Conservation (phyloP, 2,329 filamentous ascomycete species). For the Botryosphaeria agaves region DNA sequence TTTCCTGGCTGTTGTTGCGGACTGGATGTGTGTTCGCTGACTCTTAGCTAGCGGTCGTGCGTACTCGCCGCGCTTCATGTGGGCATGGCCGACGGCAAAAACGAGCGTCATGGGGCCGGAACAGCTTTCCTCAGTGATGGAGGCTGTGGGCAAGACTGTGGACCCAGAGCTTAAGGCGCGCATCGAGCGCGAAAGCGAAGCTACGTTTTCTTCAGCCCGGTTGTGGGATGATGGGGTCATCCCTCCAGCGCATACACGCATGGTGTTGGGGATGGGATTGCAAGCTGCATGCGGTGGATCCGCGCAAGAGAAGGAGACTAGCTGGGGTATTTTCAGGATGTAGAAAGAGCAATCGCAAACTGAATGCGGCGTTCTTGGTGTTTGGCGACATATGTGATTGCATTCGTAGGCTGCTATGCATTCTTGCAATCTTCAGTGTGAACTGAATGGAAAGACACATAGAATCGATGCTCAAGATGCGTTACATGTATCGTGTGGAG, state of each 20-base stretch:
- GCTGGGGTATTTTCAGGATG: slow-evolving; percentile 23
- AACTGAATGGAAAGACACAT: no score
- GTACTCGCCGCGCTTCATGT: slow-evolving; percentile 79
- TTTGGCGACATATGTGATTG: no score
- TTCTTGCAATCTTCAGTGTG: no score
- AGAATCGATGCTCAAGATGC: no score
- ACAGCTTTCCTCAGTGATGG: slow-evolving; percentile 86
- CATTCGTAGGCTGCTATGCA: no score
- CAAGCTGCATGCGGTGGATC: slow-evolving; percentile 22
- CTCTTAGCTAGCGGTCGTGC: slow-evolving; percentile 74
- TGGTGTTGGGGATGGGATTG: slow-evolving; percentile 30
- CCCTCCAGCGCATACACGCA: slow-evolving; percentile 29
- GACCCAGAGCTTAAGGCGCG: slow-evolving; percentile 67
- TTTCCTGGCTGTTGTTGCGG: no score
- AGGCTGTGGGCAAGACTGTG: slow-evolving; percentile 68
- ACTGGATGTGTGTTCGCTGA: no score
- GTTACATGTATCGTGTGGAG: no score
- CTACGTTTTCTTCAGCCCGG: slow-evolving; percentile 71
- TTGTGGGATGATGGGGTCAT: slow-evolving; percentile 56
- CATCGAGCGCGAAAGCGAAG: slow-evolving; percentile 82
- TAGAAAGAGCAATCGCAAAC: slow-evolving; percentile 6
- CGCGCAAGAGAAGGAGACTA: slow-evolving; percentile 15
- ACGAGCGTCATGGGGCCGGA: slow-evolving; percentile 93
- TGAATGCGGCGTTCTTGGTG: no score
- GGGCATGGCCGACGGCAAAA: slow-evolving; percentile 96